A percentile compares a stretch with the other conserved stretches of the same genome.
These are phyloP conservation scores for Camellia japonica DNA, from an alignment of 148 eudicot genomes.

Conservation along the genomic window DNA sequence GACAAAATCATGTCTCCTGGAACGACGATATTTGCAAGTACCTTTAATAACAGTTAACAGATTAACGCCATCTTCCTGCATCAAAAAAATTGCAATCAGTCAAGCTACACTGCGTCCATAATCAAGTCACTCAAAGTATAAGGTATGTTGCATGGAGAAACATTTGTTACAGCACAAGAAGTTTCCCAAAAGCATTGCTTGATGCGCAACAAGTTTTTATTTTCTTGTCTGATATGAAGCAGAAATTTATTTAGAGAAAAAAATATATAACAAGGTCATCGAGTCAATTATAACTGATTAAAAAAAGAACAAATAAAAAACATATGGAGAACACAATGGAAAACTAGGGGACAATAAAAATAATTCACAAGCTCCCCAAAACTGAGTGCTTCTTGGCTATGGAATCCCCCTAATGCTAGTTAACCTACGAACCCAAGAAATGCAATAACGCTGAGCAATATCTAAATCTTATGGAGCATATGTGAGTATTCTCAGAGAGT, in stretches of 20 bases:
- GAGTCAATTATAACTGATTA: too few relatives aligned
- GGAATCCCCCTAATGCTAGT: too few relatives aligned
- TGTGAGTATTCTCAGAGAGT: too few relatives aligned
- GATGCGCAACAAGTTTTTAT: too few relatives aligned
- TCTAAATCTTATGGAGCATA: too few relatives aligned
- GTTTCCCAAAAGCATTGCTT: neutral
- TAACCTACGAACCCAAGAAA: too few relatives aligned
- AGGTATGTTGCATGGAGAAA: neutral
- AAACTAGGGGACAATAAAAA: too few relatives aligned
- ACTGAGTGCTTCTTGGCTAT: too few relatives aligned
- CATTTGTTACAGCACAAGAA: neutral
- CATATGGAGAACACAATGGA: too few relatives aligned
- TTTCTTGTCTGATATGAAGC: neutral
- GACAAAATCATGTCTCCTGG: constrained; percentile 56
- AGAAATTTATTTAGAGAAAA: neutral
- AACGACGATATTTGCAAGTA: constrained; percentile 68
- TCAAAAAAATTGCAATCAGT: constrained; percentile 7
- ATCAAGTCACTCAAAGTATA: neutral
- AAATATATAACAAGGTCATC: neutral
- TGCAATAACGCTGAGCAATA: too few relatives aligned
- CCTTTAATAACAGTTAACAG: constrained; percentile 71
- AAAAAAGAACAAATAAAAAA: too few relatives aligned
- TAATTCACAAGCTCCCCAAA: too few relatives aligned
- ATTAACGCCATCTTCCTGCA: constrained; percentile 94
- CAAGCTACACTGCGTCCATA: neutral